Evolutionary conservation across 306 rosid genomes (phyloP), one percentile per base, ranked within the genome.

Genomic region (Neltuma alba): DNA sequence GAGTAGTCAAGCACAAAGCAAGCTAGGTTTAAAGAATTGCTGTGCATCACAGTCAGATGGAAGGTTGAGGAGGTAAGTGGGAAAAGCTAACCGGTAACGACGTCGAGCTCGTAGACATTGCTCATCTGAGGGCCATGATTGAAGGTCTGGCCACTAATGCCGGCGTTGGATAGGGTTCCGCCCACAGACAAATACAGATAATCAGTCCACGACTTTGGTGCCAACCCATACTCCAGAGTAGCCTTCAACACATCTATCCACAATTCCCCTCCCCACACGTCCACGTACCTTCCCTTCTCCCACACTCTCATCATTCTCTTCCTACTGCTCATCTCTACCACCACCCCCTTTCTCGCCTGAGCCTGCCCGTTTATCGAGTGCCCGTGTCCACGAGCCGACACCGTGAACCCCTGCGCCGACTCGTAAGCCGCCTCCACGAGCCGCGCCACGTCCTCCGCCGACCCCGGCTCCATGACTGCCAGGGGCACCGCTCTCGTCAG

Each of bases 351-450:
- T 36, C 7, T 67, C 9, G 87, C 79, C 87, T 80, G 77, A 0
- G 97, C 96, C 81, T 95, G 99, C 31, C 99, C 99, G 78, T 93
- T 91, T 70, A 95, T 91, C 2, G 99, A 95, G 83, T 95, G 99
- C n/a, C 99, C 99, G 57, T 93, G 97, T 0, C 99, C 99, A 31
- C 97, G 82, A 0, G 99, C 99, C 21, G 98, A 91, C 61, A 95
- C 98, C 0, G 83, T 74, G 33, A 91, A 87, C 41, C 86, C 84
- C 0, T 60, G 2, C 9, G 62, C 67, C 34, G 90, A 83, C 8
- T 76, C 78, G 20, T 85, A 86, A 7, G 92, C 96, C 7, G 89
- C 87, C 23, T 70, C 60, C 27, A 95, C 80, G 12, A 90, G 68
- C 58, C 72, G 44, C 0, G 70, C 88, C 34, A 95, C 86, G 76